Conservation (phyloP, 768 basidiomycete genomes). For the Galerina sulciceps region DNA sequence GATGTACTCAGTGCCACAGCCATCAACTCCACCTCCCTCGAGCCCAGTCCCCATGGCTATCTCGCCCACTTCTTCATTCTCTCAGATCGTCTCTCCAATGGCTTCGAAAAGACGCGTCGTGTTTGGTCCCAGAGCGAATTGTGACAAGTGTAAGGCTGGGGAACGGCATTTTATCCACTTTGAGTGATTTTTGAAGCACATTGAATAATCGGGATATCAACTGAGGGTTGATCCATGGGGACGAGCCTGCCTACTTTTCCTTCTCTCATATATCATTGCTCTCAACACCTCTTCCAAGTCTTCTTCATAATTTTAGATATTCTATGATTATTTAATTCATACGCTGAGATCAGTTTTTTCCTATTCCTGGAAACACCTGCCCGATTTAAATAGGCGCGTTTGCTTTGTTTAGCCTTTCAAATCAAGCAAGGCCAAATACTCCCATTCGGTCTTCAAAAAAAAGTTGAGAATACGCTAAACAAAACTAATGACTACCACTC, state of each 20-base stretch:
- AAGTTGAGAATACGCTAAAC: conserved; percentile 16
- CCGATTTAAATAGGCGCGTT: background rate
- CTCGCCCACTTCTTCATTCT: conserved; percentile 26
- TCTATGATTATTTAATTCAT: no score
- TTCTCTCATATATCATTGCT: no score
- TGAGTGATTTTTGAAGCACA: conserved; percentile 4
- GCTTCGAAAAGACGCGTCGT: conserved; percentile 29
- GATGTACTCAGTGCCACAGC: conserved; percentile 4
- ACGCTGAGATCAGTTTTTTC: no score
- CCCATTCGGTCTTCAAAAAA: conserved; percentile 16
- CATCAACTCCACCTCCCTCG: conserved; percentile 11
- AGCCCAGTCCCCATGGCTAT: conserved; percentile 26
- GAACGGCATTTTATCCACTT: conserved; percentile 27
- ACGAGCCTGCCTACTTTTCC: no score
- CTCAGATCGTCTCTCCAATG: conserved; percentile 12
- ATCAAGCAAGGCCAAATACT: conserved; percentile 1
- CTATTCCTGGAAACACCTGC: background rate
- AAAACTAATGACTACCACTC: conserved; percentile 75
- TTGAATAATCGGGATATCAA: no score
- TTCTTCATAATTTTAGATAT: no score
- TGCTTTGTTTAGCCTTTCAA: background rate
- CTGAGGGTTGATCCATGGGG: no score
- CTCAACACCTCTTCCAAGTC: no score
- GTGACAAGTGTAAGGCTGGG: conserved; percentile 32
- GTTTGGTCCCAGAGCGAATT: conserved; percentile 35